A percentile compares a stretch with the other conserved stretches of the same genome.
These are phyloP conservation scores for Phytophthora parvispora DNA, from an alignment of 352 stramenopile genomes.

Conservation along the genomic window DNA sequence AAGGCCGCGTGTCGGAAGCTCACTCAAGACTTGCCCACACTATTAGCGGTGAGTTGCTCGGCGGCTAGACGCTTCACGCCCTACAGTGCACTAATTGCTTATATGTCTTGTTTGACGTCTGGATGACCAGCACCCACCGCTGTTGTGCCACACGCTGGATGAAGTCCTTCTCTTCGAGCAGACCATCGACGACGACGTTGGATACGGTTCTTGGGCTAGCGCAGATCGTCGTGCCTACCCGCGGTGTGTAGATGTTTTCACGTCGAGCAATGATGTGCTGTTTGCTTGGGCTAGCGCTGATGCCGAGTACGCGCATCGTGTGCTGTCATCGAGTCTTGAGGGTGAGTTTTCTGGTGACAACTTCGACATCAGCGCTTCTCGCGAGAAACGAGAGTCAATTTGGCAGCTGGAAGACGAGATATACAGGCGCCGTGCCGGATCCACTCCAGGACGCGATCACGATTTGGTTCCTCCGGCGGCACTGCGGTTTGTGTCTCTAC, in stretches of 20 bases:
- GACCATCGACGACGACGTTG: slow-evolving; percentile 66
- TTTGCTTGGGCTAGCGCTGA: slow-evolving; percentile 79
- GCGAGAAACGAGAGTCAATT: slow-evolving; percentile 12
- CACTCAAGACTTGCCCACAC: slow-evolving; percentile 47
- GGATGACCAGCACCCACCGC: slow-evolving; percentile 34
- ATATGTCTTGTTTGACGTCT: background rate
- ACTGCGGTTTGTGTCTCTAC: slow-evolving; percentile 51
- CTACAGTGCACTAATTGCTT: background rate
- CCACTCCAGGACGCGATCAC: slow-evolving; percentile 7
- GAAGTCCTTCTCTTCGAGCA: slow-evolving; percentile 84
- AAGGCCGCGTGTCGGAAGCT: slow-evolving; percentile 59
- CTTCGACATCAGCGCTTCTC: slow-evolving; percentile 7
- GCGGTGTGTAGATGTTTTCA: slow-evolving; percentile 75
- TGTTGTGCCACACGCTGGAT: slow-evolving; percentile 81
- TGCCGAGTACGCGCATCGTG: slow-evolving; percentile 57
- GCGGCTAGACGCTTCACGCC: background rate
- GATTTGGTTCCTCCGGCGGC: slow-evolving; percentile 38
- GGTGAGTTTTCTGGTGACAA: slow-evolving; percentile 1
- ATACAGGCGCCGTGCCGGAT: background rate
- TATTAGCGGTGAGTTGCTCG: slow-evolving; percentile 46
- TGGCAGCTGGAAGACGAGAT: slow-evolving; percentile 32
- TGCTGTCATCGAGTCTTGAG: slow-evolving; percentile 38
- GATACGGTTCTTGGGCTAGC: slow-evolving; percentile 63
- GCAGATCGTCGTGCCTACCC: slow-evolving; percentile 52
- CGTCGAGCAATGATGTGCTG: slow-evolving; percentile 51